Conservation (phyloP, 805 yeast genomes). For the Isabelozyma rhagii region DNA sequence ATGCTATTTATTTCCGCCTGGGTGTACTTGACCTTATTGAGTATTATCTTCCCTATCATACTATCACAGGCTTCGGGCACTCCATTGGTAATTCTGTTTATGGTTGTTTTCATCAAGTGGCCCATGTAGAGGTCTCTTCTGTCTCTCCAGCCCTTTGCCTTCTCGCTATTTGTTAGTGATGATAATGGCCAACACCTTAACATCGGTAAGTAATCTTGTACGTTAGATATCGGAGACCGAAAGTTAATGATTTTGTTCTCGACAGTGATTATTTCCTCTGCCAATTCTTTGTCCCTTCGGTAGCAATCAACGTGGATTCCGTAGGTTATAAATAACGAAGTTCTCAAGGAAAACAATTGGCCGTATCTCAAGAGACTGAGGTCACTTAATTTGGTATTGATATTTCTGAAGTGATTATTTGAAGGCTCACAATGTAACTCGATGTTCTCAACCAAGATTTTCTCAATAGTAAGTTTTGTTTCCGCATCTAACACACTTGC, state of each 20-base stretch:
- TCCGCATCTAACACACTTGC: constrained; percentile 37
- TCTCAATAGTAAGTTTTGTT: constrained; percentile 21
- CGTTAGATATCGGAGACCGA: constrained; percentile 56
- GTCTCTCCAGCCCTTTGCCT: constrained; percentile 22
- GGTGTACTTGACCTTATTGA: background rate
- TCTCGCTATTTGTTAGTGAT: background rate
- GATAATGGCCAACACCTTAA: constrained; percentile 29
- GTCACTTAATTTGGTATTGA: constrained; percentile 19
- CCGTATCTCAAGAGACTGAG: constrained; percentile 36
- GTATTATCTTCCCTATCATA: constrained; percentile 26
- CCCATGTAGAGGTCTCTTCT: constrained; percentile 51
- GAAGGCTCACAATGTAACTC: constrained; percentile 17
- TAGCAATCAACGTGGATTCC: constrained; percentile 48
- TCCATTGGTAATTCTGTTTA: constrained; percentile 15
- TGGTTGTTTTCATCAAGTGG: constrained; percentile 17
- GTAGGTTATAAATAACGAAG: constrained; percentile 51
- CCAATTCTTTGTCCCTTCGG: constrained; percentile 30
- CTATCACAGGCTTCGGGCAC: constrained; percentile 24
- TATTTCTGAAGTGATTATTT: constrained; percentile 9
- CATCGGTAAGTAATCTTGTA: constrained; percentile 52
- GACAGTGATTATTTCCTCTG: constrained; percentile 51
- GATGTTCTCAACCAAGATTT: constrained; percentile 5
- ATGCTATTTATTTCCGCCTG: constrained; percentile 50
- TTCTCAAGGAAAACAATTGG: constrained; percentile 51
- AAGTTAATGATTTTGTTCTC: constrained; percentile 56